Evolutionary conservation across 495 filamentous ascomycete species (phyloP), one percentile per base, ranked within the genome.

Genomic region (Parachaetomium inaequale): DNA sequence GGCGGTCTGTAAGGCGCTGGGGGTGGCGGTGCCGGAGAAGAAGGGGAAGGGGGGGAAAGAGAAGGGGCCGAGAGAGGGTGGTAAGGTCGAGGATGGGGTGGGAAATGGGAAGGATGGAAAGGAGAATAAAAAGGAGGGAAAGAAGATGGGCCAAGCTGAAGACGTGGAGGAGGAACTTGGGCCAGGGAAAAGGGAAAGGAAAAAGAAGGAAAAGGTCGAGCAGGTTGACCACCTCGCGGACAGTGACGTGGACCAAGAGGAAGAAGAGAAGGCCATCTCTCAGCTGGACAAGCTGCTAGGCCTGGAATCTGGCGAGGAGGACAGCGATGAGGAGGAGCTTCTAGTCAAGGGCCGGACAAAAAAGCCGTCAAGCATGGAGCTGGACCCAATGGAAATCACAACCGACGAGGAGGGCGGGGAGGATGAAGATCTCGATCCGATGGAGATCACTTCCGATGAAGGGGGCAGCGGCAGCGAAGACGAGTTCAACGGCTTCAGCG

Each of bases 1-100:
- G 31, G 85, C 78, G 34, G 80, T 96, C 43, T 84, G 85, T 65
- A 75, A 72, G 49, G 75, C 84, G 25, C 69, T 95, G 51, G 84
- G 84, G 7, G 66, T 92, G 5, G 77, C 84, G 3, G 79, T 82
- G 21, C 73, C 72, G n/a, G 68, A 74, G 65, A 75, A 73, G 69
- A 75, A 70, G 59, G 66, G 46, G 34, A 68, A 61, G 51, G 50
- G 36, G 51, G 57, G 62, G 66, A 72, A 38, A 46, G 66, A 34
- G 34, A 59, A 59, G 58, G 66, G n/a, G n/a, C n/a, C n/a, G n/a
- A n/a, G n/a, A n/a, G n/a, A 58, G 15, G 59, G 65, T 61, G 67
- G 65, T 60, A 67, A 61, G 71, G 65, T 29, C 1, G 42, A 11
- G 8, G 42, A 46, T 19, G 19, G 19, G 42, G 2, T 46, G n/a